Evolutionary conservation across 2,329 filamentous ascomycete genomes (phyloP).

Genomic region (Cercospora citrullina): DNA sequence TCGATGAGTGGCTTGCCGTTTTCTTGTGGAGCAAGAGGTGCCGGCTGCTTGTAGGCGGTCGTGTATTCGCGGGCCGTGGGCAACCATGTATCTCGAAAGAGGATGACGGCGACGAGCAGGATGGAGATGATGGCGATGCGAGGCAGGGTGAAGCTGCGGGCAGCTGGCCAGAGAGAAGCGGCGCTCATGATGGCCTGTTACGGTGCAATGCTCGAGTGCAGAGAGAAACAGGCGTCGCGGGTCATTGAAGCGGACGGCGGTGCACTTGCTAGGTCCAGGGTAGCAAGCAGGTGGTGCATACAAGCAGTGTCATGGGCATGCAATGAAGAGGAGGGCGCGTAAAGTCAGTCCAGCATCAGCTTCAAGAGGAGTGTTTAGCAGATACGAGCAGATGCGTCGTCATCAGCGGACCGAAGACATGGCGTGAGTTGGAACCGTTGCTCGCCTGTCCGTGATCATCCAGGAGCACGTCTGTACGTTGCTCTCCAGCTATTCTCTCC

Average conservation of each 20-base stretch:
- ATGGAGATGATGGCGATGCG: constrained; percentile 31
- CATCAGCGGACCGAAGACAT: neutral
- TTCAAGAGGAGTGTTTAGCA: neutral
- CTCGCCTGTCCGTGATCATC: neutral
- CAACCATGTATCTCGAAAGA: constrained; percentile 33
- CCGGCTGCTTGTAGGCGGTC: constrained; percentile 1
- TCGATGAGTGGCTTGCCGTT: neutral
- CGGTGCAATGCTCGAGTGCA: neutral
- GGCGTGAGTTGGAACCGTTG: neutral
- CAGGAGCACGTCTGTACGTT: neutral
- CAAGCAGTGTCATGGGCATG: neutral
- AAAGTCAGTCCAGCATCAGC: neutral
- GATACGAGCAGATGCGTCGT: neutral
- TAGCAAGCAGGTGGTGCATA: neutral
- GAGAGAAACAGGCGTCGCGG: neutral
- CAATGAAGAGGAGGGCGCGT: neutral
- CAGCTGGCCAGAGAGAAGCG: constrained; percentile 5
- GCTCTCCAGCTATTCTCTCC: neutral
- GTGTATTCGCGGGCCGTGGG: constrained; percentile 18
- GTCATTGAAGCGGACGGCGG: neutral
- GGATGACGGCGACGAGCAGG: constrained; percentile 29
- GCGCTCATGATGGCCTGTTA: constrained; percentile 16
- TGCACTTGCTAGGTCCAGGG: neutral
- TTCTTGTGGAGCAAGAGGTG: neutral
- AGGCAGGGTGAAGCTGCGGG: constrained; percentile 26